Conservation (phyloP, 2,329 filamentous ascomycete species). For the Colletotrichum lentis region DNA sequence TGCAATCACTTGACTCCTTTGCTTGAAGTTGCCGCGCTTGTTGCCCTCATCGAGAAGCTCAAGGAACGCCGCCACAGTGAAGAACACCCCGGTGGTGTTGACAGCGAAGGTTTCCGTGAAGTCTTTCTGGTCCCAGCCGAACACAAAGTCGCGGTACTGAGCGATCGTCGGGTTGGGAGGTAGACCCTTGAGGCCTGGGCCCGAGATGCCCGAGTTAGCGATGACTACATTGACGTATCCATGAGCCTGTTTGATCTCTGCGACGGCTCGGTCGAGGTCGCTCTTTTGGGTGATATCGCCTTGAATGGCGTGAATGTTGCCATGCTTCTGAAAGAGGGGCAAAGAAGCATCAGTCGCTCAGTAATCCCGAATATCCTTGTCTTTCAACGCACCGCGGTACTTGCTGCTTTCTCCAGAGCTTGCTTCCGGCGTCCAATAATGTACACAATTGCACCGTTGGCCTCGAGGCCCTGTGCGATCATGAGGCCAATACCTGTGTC, state of each 20-base stretch:
- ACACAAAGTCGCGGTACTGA: slow-evolving; percentile 22
- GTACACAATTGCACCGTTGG: slow-evolving; percentile 62
- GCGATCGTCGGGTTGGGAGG: slow-evolving; percentile 21
- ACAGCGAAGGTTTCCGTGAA: slow-evolving; percentile 68
- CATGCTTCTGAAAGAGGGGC: background rate
- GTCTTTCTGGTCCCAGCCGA: slow-evolving; percentile 54
- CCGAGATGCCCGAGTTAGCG: slow-evolving; percentile 63
- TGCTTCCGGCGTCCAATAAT: slow-evolving; percentile 59
- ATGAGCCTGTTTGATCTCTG: slow-evolving; percentile 52
- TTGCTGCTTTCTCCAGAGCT: slow-evolving; percentile 52
- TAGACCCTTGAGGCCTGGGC: slow-evolving; percentile 43
- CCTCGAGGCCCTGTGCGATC: slow-evolving; percentile 58
- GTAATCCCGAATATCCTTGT: background rate
- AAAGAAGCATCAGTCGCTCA: background rate
- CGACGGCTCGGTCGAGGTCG: slow-evolving; percentile 56
- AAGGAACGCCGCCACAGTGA: slow-evolving; percentile 73
- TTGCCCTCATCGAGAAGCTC: slow-evolving; percentile 71
- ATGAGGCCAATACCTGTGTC: slow-evolving; percentile 58
- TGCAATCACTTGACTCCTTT: slow-evolving; percentile 51
- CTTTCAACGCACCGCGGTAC: slow-evolving; percentile 40
- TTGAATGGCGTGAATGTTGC: slow-evolving; percentile 41
- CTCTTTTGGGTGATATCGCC: slow-evolving; percentile 51
- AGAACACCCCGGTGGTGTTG: slow-evolving; percentile 72
- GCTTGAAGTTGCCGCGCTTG: slow-evolving; percentile 51
- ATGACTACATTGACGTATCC: slow-evolving; percentile 67